These are phyloP conservation scores for Platanthera guangdongensis DNA, from an alignment of 106 monocot species.

Conservation along the genomic window DNA sequence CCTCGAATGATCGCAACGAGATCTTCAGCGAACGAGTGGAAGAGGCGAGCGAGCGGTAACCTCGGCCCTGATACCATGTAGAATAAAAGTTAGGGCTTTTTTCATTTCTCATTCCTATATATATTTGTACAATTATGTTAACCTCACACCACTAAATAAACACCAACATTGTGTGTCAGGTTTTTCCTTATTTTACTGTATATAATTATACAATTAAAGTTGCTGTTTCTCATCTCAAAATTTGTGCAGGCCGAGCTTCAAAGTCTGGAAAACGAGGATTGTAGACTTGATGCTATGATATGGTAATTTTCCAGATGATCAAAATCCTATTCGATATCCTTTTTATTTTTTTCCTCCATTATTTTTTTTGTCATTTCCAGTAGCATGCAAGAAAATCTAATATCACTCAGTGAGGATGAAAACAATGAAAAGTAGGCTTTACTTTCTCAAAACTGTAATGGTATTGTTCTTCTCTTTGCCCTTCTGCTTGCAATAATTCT, in stretches of 20 bases:
- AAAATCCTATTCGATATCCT: background rate
- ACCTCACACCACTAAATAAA: too few relatives aligned
- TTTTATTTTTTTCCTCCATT: background rate
- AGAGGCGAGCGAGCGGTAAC: too few relatives aligned
- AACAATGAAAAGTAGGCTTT: conserved; percentile 9
- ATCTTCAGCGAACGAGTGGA: too few relatives aligned
- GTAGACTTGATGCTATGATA: conserved; percentile 22
- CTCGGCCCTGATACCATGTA: too few relatives aligned
- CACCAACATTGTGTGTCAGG: background rate
- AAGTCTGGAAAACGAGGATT: conserved; percentile 12
- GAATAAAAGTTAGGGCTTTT: too few relatives aligned
- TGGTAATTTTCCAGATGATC: conserved; percentile 9
- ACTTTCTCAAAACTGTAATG: background rate
- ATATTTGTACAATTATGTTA: too few relatives aligned
- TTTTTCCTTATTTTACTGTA: background rate
- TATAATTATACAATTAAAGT: background rate
- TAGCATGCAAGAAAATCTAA: conserved; percentile 15
- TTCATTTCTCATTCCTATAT: too few relatives aligned
- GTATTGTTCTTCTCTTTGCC: background rate
- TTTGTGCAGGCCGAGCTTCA: conserved; percentile 4
- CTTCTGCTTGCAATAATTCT: background rate
- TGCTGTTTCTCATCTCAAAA: background rate
- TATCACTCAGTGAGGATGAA: conserved; percentile 10
- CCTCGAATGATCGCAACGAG: too few relatives aligned
- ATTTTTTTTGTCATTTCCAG: background rate